Conservation (phyloP, 2,329 filamentous ascomycete species). For the Aspergillus arachidicola region DNA sequence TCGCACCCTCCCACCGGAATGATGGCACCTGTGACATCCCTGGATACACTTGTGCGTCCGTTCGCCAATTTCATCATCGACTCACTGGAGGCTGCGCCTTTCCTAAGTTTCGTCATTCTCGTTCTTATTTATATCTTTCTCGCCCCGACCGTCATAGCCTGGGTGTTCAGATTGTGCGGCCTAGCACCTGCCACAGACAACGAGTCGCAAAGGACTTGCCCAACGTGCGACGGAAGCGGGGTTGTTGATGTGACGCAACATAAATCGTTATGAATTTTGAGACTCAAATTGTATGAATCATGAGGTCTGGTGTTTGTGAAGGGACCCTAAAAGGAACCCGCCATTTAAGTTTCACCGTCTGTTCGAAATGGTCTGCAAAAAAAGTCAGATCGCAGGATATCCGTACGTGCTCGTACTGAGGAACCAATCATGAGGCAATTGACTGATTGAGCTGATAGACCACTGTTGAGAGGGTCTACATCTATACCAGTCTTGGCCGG, state of each 20-base stretch:
- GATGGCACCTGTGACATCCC: neutral
- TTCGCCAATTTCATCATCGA: neutral
- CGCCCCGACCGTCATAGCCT: neutral
- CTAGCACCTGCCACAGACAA: neutral
- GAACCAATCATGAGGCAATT: too few relatives aligned
- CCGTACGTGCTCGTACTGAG: too few relatives aligned
- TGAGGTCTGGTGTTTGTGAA: too few relatives aligned
- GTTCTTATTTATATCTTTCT: neutral
- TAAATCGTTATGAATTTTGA: neutral
- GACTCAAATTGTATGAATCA: too few relatives aligned
- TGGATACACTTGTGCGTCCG: neutral
- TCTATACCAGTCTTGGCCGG: too few relatives aligned
- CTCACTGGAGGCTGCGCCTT: neutral
- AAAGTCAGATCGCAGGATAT: too few relatives aligned
- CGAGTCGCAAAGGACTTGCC: neutral
- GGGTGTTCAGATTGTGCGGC: neutral
- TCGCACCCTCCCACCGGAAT: neutral
- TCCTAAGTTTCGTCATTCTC: neutral
- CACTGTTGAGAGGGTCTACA: too few relatives aligned
- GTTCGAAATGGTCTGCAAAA: too few relatives aligned
- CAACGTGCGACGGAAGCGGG: neutral
- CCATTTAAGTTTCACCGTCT: too few relatives aligned
- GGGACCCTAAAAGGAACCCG: too few relatives aligned
- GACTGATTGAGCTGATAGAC: too few relatives aligned
- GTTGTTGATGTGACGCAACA: neutral